Evolutionary conservation across 805 yeast genomes (phyloP).

Genomic region (Lachancea sp.): DNA sequence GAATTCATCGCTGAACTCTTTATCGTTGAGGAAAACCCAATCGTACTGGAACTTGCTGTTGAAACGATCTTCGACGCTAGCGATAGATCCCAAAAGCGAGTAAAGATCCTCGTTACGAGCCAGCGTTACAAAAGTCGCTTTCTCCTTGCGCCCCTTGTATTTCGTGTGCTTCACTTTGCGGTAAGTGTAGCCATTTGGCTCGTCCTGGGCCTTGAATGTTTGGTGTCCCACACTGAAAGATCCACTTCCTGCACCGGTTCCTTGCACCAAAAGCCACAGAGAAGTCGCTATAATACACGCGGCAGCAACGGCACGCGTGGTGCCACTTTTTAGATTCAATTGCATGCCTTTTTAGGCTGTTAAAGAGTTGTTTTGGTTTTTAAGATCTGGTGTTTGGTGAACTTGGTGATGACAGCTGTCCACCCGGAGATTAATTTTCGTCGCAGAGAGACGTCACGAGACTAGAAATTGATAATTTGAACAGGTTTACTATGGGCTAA

Average conservation of each 20-base stretch:
- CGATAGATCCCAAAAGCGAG: constrained; percentile 54
- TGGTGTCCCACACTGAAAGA: background rate
- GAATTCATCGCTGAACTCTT: constrained; percentile 66
- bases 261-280: constrained; percentile 6
- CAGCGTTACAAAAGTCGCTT: constrained; percentile 44
- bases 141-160: constrained; percentile 17
- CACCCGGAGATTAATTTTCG: background rate
- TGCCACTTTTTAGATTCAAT: constrained; percentile 2
- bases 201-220: background rate
- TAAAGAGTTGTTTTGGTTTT: background rate
- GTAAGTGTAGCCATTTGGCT: constrained; percentile 12
- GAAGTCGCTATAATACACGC: constrained; percentile 5
- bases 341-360: constrained; percentile 1
- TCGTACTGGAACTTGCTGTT: constrained; percentile 72
- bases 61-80: constrained; percentile 72
- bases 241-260: constrained; percentile 2
- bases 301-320: constrained; percentile 1
- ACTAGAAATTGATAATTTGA: background rate
- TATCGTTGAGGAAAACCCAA: constrained; percentile 89
- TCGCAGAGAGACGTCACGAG: background rate
- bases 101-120: constrained; percentile 63
- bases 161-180: constrained; percentile 11
- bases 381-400: background rate
- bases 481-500: too few species aligned
- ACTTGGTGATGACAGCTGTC: background rate